Evolutionary conservation across 257 asterid genomes (phyloP), one percentile per base, ranked within the genome.

Genomic region (Cynanchum wilfordii): DNA sequence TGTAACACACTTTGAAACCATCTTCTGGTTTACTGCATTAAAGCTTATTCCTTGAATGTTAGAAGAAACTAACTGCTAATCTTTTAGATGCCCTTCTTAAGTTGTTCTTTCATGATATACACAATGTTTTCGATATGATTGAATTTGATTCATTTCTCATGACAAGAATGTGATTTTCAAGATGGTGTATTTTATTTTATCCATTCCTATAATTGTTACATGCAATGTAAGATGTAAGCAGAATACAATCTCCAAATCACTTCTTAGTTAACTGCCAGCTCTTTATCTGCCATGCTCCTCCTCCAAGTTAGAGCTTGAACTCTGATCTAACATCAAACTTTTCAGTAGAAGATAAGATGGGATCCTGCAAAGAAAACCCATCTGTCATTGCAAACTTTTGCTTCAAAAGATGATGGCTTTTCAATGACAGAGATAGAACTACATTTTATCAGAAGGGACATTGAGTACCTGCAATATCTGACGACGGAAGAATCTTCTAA

Each of bases 381-480:
- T 4, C 7, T 22, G 33, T 15, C 22, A 49, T 20, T 36, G 57
- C 57, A 50, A 50, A 4, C 38, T 29, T 30, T 52, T 44, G 40
- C 24, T 60, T 2, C 29, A 52, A 29, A 54, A 20, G 40, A 6
- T 63, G 10, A 7, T 20, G 19, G 30, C 11, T 50, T 54, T 42
- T 47, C 66, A 33, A 5, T 10, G 17, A 30, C 33, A 38, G 15
- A 27, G 47, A 2, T 27, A 40, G 13, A 7, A 33, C 55, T 73
- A 50, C 49, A 24, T 57, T 30, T 30, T 40, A 38, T 76, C 44
- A 19, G 30, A 20, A 38, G 79, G 40, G 24, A 9, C 49, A 45
- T 45, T 65, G 63, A 64, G 38, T 80, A 88, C 96, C 96, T 90
- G 96, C 68, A 79, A 76, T 83, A 86, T 85, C 76, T 76, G 82